Evolutionary conservation across 2,329 filamentous ascomycete genomes (phyloP).

Genomic region (Penicillium sp.): DNA sequence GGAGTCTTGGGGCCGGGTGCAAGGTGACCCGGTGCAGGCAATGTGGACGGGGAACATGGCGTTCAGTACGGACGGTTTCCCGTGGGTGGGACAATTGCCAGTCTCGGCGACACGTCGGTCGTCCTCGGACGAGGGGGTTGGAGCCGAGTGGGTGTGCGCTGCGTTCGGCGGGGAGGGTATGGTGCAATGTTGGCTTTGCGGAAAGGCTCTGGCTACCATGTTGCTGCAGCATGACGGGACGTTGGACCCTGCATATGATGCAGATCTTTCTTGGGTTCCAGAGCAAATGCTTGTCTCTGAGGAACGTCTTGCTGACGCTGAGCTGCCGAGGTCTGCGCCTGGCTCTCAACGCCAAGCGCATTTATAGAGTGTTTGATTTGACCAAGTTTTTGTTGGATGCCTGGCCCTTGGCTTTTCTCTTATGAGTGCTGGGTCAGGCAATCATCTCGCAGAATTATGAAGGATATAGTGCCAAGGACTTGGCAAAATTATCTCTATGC

Average conservation of each 20-base stretch:
- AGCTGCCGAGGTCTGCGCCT: conserved; percentile 8
- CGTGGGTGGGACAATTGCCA: conserved; percentile 51
- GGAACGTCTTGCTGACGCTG: conserved; percentile 18
- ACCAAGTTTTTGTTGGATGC: too few relatives aligned
- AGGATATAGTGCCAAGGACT: too few relatives aligned
- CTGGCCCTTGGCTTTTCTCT: too few relatives aligned
- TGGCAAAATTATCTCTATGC: too few relatives aligned
- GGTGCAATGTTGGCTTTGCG: conserved; percentile 34
- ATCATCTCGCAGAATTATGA: too few relatives aligned
- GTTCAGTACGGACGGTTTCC: conserved; percentile 51
- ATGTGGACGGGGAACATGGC: conserved; percentile 50
- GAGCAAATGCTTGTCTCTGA: conserved; percentile 30
- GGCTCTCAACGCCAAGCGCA: conserved; percentile 4
- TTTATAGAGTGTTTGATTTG: neutral
- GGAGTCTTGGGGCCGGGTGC: conserved; percentile 22
- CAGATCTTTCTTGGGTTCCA: conserved; percentile 30
- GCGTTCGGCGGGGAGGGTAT: conserved; percentile 34
- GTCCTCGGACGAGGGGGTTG: neutral
- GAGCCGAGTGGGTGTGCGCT: conserved; percentile 30
- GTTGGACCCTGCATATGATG: neutral
- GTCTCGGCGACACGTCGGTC: conserved; percentile 12
- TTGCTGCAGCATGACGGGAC: conserved; percentile 19
- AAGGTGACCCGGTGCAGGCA: conserved; percentile 20
- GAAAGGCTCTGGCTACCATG: conserved; percentile 29
- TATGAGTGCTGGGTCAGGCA: too few relatives aligned